phyloP scores from a whole-genome alignment of 2,329 filamentous ascomycete genomes.

The Magnaporthales sp. region DNA sequence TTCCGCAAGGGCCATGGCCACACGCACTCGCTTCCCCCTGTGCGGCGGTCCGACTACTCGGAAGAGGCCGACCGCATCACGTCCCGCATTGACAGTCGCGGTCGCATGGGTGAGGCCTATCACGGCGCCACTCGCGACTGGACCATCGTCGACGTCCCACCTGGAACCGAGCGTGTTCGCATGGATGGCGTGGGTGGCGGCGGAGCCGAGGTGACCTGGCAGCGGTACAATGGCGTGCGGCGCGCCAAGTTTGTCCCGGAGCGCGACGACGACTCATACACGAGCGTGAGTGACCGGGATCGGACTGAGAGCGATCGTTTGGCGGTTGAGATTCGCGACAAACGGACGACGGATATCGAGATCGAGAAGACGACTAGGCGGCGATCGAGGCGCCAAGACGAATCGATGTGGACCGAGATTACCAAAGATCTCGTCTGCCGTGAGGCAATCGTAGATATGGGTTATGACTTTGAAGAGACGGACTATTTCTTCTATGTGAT shows the following conservation, averaged over 20 bases:
- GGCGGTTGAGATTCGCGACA: conserved; percentile 36
- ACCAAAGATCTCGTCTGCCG: conserved; percentile 84
- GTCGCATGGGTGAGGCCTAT: conserved; percentile 63
- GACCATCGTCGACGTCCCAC: conserved; percentile 76
- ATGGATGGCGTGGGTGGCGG: conserved; percentile 73
- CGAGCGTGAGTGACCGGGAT: conserved; percentile 18
- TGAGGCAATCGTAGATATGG: conserved; percentile 76
- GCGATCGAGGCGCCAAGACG: conserved; percentile 40
- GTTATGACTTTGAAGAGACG: conserved; percentile 87
- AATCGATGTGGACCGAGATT: conserved; percentile 91
- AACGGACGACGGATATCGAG: conserved; percentile 32
- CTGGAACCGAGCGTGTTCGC: conserved; percentile 71
- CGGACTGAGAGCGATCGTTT: conserved; percentile 23
- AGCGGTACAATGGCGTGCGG: conserved; percentile 69
- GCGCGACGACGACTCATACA: conserved; percentile 25
- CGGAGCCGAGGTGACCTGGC: conserved; percentile 70
- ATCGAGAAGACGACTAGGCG: conserved; percentile 41
- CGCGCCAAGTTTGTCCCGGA: conserved; percentile 61
- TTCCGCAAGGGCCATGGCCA: conserved; percentile 22
- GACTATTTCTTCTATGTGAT: conserved; percentile 87
- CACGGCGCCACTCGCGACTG: conserved; percentile 69
- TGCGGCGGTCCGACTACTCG: conserved; percentile 33
- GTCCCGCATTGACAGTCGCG: conserved; percentile 46
- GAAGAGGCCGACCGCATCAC: conserved; percentile 56
- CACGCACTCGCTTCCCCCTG: conserved; percentile 32